These are phyloP conservation scores for Capsella rubella DNA, from an alignment of 441 rosid genomes.

Conservation along the genomic window DNA sequence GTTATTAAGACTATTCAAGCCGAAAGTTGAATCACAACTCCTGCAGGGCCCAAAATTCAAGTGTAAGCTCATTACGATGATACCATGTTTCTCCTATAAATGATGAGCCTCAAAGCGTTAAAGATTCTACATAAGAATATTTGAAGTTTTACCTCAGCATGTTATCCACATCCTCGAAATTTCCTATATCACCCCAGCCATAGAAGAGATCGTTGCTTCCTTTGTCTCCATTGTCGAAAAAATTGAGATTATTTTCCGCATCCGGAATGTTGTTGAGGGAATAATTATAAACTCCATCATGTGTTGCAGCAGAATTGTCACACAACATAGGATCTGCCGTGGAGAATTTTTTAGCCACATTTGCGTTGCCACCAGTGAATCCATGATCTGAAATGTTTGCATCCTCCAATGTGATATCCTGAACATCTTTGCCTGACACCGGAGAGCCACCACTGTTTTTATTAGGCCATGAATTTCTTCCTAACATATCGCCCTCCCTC, in stretches of 20 bases:
- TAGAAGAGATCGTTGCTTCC: constrained; percentile 70
- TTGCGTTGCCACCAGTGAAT: constrained; percentile 48
- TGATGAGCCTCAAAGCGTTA: not conserved
- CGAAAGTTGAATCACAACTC: constrained; percentile 83
- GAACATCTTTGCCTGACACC: constrained; percentile 52
- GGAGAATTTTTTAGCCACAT: constrained; percentile 49
- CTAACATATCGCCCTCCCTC: constrained; percentile 57
- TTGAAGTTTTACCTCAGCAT: constrained; percentile 72
- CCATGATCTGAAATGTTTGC: constrained; percentile 51
- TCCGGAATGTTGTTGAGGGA: constrained; percentile 58
- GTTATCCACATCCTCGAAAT: constrained; percentile 90
- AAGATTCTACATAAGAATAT: constrained; percentile 6
- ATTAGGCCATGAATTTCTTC: constrained; percentile 60
- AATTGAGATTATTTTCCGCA: constrained; percentile 60
- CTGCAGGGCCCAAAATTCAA: constrained; percentile 52
- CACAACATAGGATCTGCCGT: constrained; percentile 52
- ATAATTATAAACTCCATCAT: constrained; percentile 53
- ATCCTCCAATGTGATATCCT: constrained; percentile 50
- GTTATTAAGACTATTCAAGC: constrained; percentile 66
- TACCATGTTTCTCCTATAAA: constrained; percentile 12
- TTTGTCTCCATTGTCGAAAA: constrained; percentile 65
- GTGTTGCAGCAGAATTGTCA: constrained; percentile 51
- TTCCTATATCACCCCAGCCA: constrained; percentile 87
- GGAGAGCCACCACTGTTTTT: constrained; percentile 53
- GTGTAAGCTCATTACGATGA: constrained; percentile 23